Evolutionary conservation across 306 rosid species (phyloP).

Genomic region (Phaseolus lunatus): DNA sequence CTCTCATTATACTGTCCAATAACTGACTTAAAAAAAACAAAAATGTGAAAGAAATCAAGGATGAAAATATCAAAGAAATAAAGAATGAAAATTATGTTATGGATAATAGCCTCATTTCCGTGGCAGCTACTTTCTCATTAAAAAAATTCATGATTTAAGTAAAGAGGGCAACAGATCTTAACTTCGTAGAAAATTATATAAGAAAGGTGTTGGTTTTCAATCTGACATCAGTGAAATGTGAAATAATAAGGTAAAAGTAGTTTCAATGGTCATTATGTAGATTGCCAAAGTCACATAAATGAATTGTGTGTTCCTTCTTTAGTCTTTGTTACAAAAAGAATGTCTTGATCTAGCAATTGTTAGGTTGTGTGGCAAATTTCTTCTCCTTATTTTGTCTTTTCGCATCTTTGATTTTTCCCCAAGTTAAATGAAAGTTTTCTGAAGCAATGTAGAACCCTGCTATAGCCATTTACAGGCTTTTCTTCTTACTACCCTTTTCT

Average conservation of each 20-base stretch:
- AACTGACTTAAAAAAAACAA: no score
- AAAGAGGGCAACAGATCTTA: slow-evolving; percentile 1
- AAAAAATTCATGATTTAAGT: no score
- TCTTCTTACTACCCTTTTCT: slow-evolving; percentile 58
- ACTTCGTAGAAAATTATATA: slow-evolving; percentile 10
- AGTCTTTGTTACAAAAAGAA: slow-evolving; percentile 54
- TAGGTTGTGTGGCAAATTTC: slow-evolving; percentile 42
- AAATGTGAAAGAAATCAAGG: no score
- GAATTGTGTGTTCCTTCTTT: slow-evolving; percentile 39
- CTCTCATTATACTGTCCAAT: no score
- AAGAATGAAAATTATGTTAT: no score
- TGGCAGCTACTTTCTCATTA: no score
- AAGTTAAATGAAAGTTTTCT: slow-evolving; percentile 38
- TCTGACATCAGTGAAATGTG: background rate
- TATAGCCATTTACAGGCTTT: slow-evolving; percentile 33
- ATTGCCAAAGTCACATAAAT: slow-evolving; percentile 24
- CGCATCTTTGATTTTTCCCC: background rate
- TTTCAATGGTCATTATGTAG: slow-evolving; percentile 5
- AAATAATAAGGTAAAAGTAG: slow-evolving; percentile 7
- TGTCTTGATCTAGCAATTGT: slow-evolving; percentile 55
- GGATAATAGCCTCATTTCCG: no score
- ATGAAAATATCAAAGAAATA: no score
- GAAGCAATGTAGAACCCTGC: slow-evolving; percentile 34
- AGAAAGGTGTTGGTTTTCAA: background rate
- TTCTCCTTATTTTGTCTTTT: background rate